Evolutionary conservation across 1,139 yeast species (phyloP), one percentile per base, ranked within the genome.

Genomic region (Pichia sp.): DNA sequence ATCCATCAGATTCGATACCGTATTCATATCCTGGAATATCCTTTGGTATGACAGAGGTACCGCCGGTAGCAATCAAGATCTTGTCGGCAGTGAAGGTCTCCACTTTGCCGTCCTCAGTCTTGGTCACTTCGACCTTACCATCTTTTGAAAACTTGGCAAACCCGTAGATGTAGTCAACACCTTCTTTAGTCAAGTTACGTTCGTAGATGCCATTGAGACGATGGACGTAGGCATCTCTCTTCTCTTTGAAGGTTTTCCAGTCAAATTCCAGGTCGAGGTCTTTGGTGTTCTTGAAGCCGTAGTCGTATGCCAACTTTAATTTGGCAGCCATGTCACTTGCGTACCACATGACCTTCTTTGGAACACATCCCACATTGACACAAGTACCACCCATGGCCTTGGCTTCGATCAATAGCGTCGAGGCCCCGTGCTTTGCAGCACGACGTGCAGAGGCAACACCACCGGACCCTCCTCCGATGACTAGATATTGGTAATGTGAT

Each of bases 381-480:
- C 99, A 93, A 49, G 99, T 95, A 45, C 99, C 99, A 55, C 99
- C 99, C 72, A 95, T 79, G 57, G 76, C 83, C 56, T 84, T 81
- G 44, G 89, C 82, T 71, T 93, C 99, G 56, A 93, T 78, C 44
- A 93, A 69, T 59, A 92, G 76, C 1, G 95, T 87, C 63, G 90
- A 89, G 38, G 95, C 96, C 31, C 99, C 99, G 64, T 90, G 83
- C 49, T 85, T 81, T 50, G 98, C 96, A 11, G 99, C 99, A 65
- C 98, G 83, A 70, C 99, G 84, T 23, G 97, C 96, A 29, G 96
- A 86, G 19, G 99, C 97, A 49, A 93, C 97, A 62, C 99, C 99
- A 52, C 98, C 99, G 45, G 97, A 90, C n/a, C 99, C 99, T 59
- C 99, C 99, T 50, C 99, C 99, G 64, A 93, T 93, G 58, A 93